A percentile compares a stretch with the other conserved stretches of the same genome.
Conservation (phyloP, 2,329 filamentous ascomycete genomes). For the Fusarium metavorans region DNA sequence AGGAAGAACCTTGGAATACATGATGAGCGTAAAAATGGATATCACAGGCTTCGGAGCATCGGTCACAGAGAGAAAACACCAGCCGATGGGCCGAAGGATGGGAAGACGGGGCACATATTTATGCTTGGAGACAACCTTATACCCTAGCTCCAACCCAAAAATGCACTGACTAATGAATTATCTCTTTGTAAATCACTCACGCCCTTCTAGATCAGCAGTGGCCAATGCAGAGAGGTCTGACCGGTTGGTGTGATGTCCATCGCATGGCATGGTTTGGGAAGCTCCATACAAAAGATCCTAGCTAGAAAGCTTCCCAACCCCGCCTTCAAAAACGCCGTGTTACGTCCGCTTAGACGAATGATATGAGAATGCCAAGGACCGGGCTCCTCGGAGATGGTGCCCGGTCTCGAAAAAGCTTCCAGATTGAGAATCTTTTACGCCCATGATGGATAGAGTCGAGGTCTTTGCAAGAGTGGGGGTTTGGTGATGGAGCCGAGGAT, state of each 20-base stretch:
- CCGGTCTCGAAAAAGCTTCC: background rate
- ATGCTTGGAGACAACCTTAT: conserved; percentile 17
- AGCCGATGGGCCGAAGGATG: background rate
- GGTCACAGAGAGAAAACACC: background rate
- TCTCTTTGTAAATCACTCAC: background rate
- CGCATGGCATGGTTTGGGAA: background rate
- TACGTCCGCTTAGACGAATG: background rate
- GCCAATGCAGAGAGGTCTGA: background rate
- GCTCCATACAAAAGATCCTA: background rate
- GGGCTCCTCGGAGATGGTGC: background rate
- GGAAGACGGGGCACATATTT: conserved; percentile 13
- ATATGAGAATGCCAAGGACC: background rate
- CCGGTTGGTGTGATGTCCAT: background rate
- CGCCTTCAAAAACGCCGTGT: background rate
- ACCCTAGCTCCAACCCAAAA: background rate
- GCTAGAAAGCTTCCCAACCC: background rate
- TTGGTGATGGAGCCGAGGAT: background rate
- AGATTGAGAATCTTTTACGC: background rate
- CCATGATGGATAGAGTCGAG: background rate
- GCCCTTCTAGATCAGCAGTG: background rate
- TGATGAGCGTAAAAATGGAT: background rate
- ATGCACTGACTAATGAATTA: background rate
- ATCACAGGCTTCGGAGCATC: background rate
- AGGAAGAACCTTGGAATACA: conserved; percentile 18
- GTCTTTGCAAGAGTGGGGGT: background rate